Evolutionary conservation across 345 rosid genomes (phyloP), one percentile per base, ranked within the genome.

Genomic region (Microthlaspi erraticum): DNA sequence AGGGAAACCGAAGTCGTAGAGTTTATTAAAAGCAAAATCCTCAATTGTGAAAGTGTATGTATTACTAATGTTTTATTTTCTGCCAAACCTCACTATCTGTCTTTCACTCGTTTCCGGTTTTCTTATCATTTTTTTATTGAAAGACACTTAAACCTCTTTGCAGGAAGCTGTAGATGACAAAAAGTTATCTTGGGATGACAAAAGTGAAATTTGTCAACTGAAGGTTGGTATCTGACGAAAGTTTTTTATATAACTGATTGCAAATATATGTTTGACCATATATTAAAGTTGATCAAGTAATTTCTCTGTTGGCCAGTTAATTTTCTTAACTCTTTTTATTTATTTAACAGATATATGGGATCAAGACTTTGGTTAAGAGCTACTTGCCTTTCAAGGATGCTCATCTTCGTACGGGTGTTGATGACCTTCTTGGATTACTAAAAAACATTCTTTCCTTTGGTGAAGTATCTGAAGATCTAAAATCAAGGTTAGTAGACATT

Each of bases 311-410:
- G 26, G 58, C 63, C 6, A 49, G 36, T 45, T 75, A 62, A 23
- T 42, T 48, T 48, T 60, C 44, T 54, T 64, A 41, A 64, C 45
- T 44, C 23, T 60, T 57, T 10, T 54, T 44, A 16, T 46, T 23
- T 42, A 70, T 61, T 3, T 5, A 17, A 67, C 82, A 94, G 99
- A 81, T 91, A 72, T 94, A 88, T 82, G 99, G 95, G 60, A 82
- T 94, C 67, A 94, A 94, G 85, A 81, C 95, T 52, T 76, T 94
- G 77, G 99, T 91, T 70, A 91, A 89, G 76, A 91, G 96, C 82
- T 89, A 87, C 78, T 83, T 94, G 84, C 98, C 99, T 36, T 80
- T 83, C 10, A 94, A 94, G 78, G 99, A 94, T 83, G 88, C 90
- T 60, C 97, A 89, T 75, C 95, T 94, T 76, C 99, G 98, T 33